Base-by-base conservation (phyloP, 768 basidiomycete genomes). In the Pseudohyphozyma bogoriensis region DNA sequence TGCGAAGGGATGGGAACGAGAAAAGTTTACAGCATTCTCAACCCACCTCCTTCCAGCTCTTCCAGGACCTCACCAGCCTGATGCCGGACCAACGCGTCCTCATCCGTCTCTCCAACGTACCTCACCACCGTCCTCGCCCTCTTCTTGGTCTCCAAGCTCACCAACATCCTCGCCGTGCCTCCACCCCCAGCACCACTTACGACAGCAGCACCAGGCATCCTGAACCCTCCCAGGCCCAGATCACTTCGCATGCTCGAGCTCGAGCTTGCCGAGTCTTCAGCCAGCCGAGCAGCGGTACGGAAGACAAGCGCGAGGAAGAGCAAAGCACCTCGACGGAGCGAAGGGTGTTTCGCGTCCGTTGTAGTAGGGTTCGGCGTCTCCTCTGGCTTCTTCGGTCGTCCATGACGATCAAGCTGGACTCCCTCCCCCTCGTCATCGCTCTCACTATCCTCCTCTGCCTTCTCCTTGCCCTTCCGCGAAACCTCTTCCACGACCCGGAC, bases 61-160 rank as follows among this genome's bases (percentile, higher is more conserved):
- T 13, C 36, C 16, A 36, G 15, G 9, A 22, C 18, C 36, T 11
- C 42, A 1, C 50, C 42, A 3, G 70, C 66, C 42, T 69, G 63
- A 36, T 65, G 56, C 56, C 83, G 77, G 26, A 85, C 85, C 26
- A 86, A 74, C 49, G 70, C 75, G 66, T 95, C 91, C 59, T 78
- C 79, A 70, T 93, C 91, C 56, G 82, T 83, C 11, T 77, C 76
- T 29, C 81, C 76, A 44, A 90, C 76, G 72, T 91, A 92, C 2
- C 79, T 76, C 50, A 92, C 69, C 0, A 85, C 85, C 10, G 78
- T 76, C 67, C 74, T 79, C 32, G 82, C 79, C 59, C 84, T 77
- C 56, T 73, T 76, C 29, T 32, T 44, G 39, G 16, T 9, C 40
- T 44, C 53, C 26, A 32, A 15, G 2, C 32, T 26, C 39, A 12